These are phyloP conservation scores for Colletotrichum horii DNA, from an alignment of 2,329 filamentous ascomycete genomes.

Conservation along the genomic window DNA sequence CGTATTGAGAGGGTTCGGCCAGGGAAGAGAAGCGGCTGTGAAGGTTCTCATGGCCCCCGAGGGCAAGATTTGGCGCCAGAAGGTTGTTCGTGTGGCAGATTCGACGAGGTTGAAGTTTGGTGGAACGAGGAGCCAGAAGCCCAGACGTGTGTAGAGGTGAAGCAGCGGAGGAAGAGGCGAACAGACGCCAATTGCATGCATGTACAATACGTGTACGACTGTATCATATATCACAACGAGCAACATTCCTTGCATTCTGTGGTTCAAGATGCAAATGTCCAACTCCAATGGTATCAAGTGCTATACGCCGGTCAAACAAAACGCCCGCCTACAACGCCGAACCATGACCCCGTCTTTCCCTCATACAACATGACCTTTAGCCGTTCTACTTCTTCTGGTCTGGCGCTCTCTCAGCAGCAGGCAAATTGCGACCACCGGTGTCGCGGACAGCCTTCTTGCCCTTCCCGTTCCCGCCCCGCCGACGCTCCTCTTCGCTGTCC, in stretches of 20 bases:
- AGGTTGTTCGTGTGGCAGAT: constrained; percentile 83
- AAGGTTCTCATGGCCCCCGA: constrained; percentile 90
- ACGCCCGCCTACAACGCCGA: constrained; percentile 4
- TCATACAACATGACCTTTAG: neutral
- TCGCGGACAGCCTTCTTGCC: constrained; percentile 53
- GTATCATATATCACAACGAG: constrained; percentile 33
- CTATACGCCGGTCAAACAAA: constrained; percentile 12
- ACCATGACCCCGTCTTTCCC: neutral
- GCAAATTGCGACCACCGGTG: constrained; percentile 54
- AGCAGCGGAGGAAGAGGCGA: neutral
- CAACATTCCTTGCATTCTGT: constrained; percentile 13
- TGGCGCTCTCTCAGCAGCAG: constrained; percentile 58
- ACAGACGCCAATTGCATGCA: constrained; percentile 19
- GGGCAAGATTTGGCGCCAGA: constrained; percentile 74
- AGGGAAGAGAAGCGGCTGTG: constrained; percentile 84
- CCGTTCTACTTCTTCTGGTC: neutral
- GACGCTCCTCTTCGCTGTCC: constrained; percentile 52
- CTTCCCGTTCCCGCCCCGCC: constrained; percentile 43
- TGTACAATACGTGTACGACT: constrained; percentile 43
- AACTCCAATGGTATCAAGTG: constrained; percentile 20
- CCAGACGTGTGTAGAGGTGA: constrained; percentile 70
- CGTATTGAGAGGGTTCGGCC: constrained; percentile 82
- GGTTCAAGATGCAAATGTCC: constrained; percentile 12
- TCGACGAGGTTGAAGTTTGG: constrained; percentile 93
- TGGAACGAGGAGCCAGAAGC: constrained; percentile 84